Evolutionary conservation across 2,329 filamentous ascomycete species (phyloP).

Genomic region (Colletotrichum tropicale): DNA sequence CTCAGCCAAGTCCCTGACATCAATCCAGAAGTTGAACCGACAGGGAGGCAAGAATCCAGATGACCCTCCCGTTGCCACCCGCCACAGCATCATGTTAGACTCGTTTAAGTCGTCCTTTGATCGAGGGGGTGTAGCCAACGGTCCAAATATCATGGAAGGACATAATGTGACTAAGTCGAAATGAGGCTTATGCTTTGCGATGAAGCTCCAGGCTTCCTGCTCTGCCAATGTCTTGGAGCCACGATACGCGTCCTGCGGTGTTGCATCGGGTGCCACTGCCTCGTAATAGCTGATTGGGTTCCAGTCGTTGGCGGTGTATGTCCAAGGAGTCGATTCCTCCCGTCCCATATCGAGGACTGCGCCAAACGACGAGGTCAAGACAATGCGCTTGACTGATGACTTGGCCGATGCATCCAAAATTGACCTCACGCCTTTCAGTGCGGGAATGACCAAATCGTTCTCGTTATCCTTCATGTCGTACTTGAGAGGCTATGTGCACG

Average conservation of each 20-base stretch:
- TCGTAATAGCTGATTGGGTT: neutral
- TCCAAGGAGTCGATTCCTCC: neutral
- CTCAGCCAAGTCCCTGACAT: neutral
- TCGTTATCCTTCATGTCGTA: neutral
- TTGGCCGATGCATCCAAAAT: neutral
- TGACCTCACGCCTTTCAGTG: neutral
- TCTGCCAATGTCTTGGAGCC: neutral
- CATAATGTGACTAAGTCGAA: neutral
- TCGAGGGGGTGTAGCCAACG: neutral
- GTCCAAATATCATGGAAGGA: neutral
- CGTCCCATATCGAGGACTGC: neutral
- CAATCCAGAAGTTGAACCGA: neutral
- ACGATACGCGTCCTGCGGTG: neutral
- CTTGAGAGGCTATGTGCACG: neutral
- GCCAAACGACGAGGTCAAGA: neutral
- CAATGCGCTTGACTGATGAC: neutral
- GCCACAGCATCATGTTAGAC: neutral
- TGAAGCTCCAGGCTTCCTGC: neutral
- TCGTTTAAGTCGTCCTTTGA: neutral
- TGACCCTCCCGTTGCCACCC: neutral
- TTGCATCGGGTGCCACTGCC: neutral
- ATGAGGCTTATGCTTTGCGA: neutral
- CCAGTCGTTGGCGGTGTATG: neutral
- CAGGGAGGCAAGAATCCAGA: neutral
- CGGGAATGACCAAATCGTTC: neutral